Evolutionary conservation across 768 basidiomycete species (phyloP).

Genomic region (Phylloporus arenicola): DNA sequence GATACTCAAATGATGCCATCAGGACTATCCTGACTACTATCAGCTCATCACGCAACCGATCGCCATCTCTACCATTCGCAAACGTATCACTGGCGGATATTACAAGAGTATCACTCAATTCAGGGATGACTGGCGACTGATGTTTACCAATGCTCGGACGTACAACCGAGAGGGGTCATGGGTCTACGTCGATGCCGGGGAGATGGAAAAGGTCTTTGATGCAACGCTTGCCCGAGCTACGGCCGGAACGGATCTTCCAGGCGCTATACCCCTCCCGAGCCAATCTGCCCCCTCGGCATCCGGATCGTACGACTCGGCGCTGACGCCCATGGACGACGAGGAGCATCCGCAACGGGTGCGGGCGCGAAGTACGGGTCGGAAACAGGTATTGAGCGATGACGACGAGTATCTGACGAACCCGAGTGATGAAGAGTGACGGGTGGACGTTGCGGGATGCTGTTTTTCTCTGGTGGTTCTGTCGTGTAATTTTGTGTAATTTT

Average conservation of each 20-base stretch:
- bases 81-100: constrained; percentile 55
- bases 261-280: constrained; percentile 44
- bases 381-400: constrained; percentile 67
- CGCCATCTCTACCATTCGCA: constrained; percentile 79
- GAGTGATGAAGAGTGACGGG: constrained; percentile 61
- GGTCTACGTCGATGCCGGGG: constrained; percentile 91
- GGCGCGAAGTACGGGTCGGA: constrained; percentile 57
- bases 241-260: constrained; percentile 67
- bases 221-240: constrained; percentile 61
- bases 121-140: constrained; percentile 77
- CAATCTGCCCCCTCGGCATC: constrained; percentile 33
- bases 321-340: constrained; percentile 81
- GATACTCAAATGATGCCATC: constrained; percentile 10
- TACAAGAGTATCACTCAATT: constrained; percentile 75
- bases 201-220: constrained; percentile 88
- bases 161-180: constrained; percentile 95
- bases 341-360: constrained; percentile 55
- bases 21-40: constrained; percentile 94
- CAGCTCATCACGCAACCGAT: constrained; percentile 84
- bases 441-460: background rate
- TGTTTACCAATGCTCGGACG: constrained; percentile 90
- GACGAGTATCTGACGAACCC: constrained; percentile 61
- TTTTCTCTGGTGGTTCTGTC: background rate
- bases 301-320: constrained; percentile 55
- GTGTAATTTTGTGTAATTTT: constrained; percentile 16